These are phyloP conservation scores for Cucumis cinereus DNA, from an alignment of 306 rosid species.

Conservation along the genomic window DNA sequence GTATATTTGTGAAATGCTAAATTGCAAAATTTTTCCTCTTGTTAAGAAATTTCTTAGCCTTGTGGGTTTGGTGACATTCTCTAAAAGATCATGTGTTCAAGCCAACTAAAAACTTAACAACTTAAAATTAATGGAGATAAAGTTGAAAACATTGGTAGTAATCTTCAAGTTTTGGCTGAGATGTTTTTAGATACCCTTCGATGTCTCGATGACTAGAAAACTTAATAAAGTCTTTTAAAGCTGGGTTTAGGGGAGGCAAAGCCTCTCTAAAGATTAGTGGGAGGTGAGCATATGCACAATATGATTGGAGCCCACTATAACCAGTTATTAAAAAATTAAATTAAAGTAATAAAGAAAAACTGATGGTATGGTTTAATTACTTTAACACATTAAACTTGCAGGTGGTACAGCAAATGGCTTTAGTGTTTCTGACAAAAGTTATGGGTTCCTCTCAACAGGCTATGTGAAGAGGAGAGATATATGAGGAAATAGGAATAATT, in stretches of 20 bases:
- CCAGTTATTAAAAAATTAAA: background rate
- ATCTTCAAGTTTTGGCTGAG: background rate
- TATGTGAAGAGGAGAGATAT: slow-evolving; percentile 7
- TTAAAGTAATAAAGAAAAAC: background rate
- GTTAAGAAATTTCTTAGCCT: background rate
- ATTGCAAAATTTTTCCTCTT: background rate
- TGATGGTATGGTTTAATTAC: background rate
- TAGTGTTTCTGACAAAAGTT: slow-evolving; percentile 39
- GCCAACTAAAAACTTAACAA: background rate
- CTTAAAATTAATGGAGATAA: background rate
- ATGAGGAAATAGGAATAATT: slow-evolving; percentile 41
- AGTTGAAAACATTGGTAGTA: background rate
- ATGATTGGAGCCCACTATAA: background rate
- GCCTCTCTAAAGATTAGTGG: background rate
- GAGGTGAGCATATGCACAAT: background rate
- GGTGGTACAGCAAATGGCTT: slow-evolving; percentile 9
- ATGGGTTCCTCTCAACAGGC: slow-evolving; percentile 18
- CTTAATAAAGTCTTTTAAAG: background rate
- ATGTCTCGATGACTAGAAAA: background rate
- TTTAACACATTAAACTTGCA: background rate
- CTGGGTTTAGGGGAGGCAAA: background rate
- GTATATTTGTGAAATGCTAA: background rate
- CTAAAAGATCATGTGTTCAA: background rate
- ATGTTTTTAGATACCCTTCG: background rate
- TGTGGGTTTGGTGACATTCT: background rate